Base-by-base conservation (phyloP, 225 moss, liverwort and hornwort genomes). In the Antitrichia curtipendula region DNA sequence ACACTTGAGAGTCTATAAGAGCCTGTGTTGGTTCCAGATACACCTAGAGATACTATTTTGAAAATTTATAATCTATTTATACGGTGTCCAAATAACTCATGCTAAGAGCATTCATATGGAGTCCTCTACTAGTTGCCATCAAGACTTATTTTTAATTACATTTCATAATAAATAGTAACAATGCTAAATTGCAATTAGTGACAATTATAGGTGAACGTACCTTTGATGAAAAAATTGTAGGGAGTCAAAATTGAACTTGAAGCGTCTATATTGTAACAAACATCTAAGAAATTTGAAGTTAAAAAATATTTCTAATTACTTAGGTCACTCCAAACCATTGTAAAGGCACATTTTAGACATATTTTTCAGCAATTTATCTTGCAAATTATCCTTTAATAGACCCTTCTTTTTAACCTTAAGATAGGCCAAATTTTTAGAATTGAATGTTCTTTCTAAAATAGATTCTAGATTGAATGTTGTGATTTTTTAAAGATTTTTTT, bases 391-490 rank as follows among this genome's bases (percentile, higher is more conserved):
- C 34, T 75, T 50, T 20, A 50, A 50, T 0, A 0, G 32, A 52
- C 8, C 0, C 21, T 0, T 21, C 21, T 21, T 50, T 0, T 75
- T 75, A 50, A 50, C 5, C 8, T 75, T 2, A 0, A 0, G 0
- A 1, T 13, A 21, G 2, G 1, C 3, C 3, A 75, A 20, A 5
- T 34, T 22, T 22, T 1, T 1, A 21, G 0, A 75, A 50, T 50
- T 50, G 8, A 72, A 2, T 1, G 45, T 10, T 45, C 0, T 2
- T 28, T 43, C 43, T 28, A 45, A 17, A 18, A 29, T 45, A 45
- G 6, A 45, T 17, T 72, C 5, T 10, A 45, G 6, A 45, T 72
- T 45, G 72, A 72, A 10, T 72, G 18, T 17, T 10, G 1, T 16
- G 5, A 28, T 43, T 28, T 45, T 43, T 1, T 72, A 9, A 6